Evolutionary conservation across 352 stramenopile genomes (phyloP), one percentile per base, ranked within the genome.

Genomic region (Phytophthora lateralis): DNA sequence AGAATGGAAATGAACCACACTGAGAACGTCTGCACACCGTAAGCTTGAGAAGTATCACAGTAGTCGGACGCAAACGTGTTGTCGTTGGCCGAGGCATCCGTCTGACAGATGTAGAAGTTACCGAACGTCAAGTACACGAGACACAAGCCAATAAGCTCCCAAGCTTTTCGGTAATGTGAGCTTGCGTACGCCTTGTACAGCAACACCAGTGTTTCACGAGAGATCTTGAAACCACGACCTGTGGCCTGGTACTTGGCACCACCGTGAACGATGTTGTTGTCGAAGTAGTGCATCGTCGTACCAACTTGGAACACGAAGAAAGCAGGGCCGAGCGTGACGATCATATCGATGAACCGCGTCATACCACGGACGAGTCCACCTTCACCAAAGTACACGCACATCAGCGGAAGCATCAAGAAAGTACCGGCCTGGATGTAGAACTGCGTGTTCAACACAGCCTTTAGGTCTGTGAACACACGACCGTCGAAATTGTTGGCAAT

Each of bases 261-360:
- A 52, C 83, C 83, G 53, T 91, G 81, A 29, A 92, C 49, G 32
- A 92, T 72, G 60, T 91, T 91, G 64, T 86, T 89, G 42, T 91
- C 81, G 46, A 91, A 92, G 72, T 91, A 92, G 69, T 92, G 83
- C 78, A 89, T 90, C 27, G 81, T 92, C 18, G 83, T 92, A 56
- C 83, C 83, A 17, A 92, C 81, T 75, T 92, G 83, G 60, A 92
- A 92, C 35, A 89, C 75, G 59, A 91, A 92, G 63, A 92, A 92
- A 6, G 78, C 78, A 26, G 80, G 82, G 20, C 83, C 83, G 30
- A 76, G 62, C 0, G 83, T 92, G 47, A 90, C 78, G 27, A 92
- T 78, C 83, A 92, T 90, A 52, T 89, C 80, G 37, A 90, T 63
- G 45, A 92, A 86, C 24, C 73, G 81, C 27, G 68, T 69, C 65